These are phyloP conservation scores for Tolypocladium cylindrosporum DNA, from an alignment of 2,329 filamentous ascomycete genomes.

Conservation along the genomic window DNA sequence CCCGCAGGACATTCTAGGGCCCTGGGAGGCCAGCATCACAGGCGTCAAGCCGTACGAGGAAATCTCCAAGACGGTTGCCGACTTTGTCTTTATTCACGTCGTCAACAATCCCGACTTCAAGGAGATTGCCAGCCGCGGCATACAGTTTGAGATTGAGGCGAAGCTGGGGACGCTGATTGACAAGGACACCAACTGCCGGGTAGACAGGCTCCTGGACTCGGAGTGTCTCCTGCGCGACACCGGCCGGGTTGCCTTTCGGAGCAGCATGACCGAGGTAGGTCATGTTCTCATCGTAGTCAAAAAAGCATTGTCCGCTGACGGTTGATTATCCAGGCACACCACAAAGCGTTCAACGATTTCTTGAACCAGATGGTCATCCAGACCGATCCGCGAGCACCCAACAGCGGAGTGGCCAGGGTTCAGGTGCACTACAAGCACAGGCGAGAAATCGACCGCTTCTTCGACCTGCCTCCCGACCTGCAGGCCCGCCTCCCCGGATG, in stretches of 20 bases:
- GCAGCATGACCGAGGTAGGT: slow-evolving; percentile 78
- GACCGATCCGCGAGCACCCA: slow-evolving; percentile 43
- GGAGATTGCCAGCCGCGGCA: slow-evolving; percentile 52
- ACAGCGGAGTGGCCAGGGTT: slow-evolving; percentile 37
- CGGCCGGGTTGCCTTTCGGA: slow-evolving; percentile 61
- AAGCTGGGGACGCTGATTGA: slow-evolving; percentile 80
- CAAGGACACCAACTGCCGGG: slow-evolving; percentile 58
- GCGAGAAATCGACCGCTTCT: slow-evolving; percentile 76
- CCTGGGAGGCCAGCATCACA: slow-evolving; percentile 60
- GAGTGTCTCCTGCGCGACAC: slow-evolving; percentile 59
- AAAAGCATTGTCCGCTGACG: slow-evolving; percentile 4
- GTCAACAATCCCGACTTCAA: slow-evolving; percentile 56
- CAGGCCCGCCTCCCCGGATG: slow-evolving; percentile 53
- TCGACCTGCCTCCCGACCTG: slow-evolving; percentile 55
- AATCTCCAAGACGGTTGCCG: slow-evolving; percentile 63
- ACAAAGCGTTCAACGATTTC: slow-evolving; percentile 74
- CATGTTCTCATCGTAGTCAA: background rate
- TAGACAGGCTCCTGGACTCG: slow-evolving; percentile 56
- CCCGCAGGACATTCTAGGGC: slow-evolving; percentile 32
- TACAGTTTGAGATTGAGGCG: slow-evolving; percentile 86
- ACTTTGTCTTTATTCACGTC: slow-evolving; percentile 68
- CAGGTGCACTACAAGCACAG: slow-evolving; percentile 73
- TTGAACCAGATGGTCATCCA: slow-evolving; percentile 61
- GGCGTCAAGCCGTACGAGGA: slow-evolving; percentile 64
- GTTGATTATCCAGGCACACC: slow-evolving; percentile 50